phyloP scores from a whole-genome alignment of 768 basidiomycete genomes.

The Sistotremastrum suecicum region DNA sequence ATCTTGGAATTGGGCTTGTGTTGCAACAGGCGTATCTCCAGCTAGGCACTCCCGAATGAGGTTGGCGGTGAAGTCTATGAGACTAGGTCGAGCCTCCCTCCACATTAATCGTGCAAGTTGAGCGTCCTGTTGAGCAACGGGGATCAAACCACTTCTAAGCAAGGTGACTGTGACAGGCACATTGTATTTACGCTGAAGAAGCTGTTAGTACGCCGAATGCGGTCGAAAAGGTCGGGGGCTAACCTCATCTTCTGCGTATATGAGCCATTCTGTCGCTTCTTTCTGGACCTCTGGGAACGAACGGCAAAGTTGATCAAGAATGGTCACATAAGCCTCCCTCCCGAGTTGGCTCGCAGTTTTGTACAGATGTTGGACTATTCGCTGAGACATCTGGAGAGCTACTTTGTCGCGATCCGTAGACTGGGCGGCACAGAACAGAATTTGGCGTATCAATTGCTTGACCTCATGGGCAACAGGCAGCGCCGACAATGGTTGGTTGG shows the following conservation, averaged over 20 bases:
- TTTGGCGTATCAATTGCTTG: constrained; percentile 69
- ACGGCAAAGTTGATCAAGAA: constrained; percentile 81
- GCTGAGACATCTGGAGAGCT: constrained; percentile 86
- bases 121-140: constrained; percentile 66
- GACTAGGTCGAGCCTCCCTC: constrained; percentile 59
- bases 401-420: constrained; percentile 73
- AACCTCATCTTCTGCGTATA: constrained; percentile 94
- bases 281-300: constrained; percentile 86
- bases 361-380: constrained; percentile 90
- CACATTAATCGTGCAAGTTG: constrained; percentile 78
- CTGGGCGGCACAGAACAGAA: constrained; percentile 69
- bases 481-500: constrained; percentile 49
- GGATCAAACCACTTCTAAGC: constrained; percentile 71
- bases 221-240: constrained; percentile 12
- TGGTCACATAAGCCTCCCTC: constrained; percentile 82
- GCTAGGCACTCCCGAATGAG: constrained; percentile 80
- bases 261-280: constrained; percentile 92
- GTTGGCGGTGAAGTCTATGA: constrained; percentile 71
- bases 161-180: constrained; percentile 86
- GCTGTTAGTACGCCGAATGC: constrained; percentile 5
- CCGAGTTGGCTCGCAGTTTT: constrained; percentile 77
- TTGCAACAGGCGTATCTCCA: constrained; percentile 64
- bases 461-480: constrained; percentile 79
- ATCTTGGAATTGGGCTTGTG: constrained; percentile 65
- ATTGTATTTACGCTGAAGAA: constrained; percentile 80